Evolutionary conservation across 768 basidiomycete species (phyloP).

Genomic region (Crepidotus variabilis): DNA sequence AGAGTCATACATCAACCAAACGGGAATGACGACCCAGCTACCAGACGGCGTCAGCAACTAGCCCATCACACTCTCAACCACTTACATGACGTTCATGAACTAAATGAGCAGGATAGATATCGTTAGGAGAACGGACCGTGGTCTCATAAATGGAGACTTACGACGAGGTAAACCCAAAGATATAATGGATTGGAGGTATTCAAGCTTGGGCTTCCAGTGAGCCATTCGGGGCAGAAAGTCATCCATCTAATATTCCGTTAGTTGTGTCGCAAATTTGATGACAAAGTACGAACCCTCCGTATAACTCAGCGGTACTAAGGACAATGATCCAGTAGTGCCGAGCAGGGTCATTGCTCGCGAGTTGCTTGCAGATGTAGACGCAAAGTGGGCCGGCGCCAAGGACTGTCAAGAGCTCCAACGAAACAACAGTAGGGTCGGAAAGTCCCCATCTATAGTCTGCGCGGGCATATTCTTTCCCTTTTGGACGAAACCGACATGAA

Average conservation of each 20-base stretch:
- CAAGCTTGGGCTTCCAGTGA: slow-evolving; percentile 69
- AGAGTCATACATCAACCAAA: slow-evolving; percentile 76
- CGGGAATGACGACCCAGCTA: slow-evolving; percentile 79
- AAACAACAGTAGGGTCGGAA: slow-evolving; percentile 75
- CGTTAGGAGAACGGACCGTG: not conserved
- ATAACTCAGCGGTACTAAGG: slow-evolving; percentile 71
- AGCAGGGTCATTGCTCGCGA: slow-evolving; percentile 61
- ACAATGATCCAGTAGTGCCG: slow-evolving; percentile 80
- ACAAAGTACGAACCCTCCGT: slow-evolving; percentile 55
- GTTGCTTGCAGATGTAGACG: slow-evolving; percentile 65
- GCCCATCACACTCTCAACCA: slow-evolving; percentile 7
- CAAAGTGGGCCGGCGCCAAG: slow-evolving; percentile 73
- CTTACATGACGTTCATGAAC: slow-evolving; percentile 82
- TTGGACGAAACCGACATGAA: not conserved
- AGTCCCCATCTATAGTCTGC: slow-evolving; percentile 83
- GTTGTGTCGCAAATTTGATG: not conserved
- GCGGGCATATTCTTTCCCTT: slow-evolving; percentile 79
- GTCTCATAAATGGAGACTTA: slow-evolving; percentile 33
- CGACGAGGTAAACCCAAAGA: slow-evolving; percentile 79
- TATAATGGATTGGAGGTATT: slow-evolving; percentile 67
- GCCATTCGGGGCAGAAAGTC: slow-evolving; percentile 89
- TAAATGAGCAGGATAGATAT: slow-evolving; percentile 22
- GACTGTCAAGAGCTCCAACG: slow-evolving; percentile 82
- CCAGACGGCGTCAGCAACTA: slow-evolving; percentile 1
- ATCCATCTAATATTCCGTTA: slow-evolving; percentile 54